Evolutionary conservation across 805 yeast species (phyloP).

Genomic region (Isabelozyma rhagii): DNA sequence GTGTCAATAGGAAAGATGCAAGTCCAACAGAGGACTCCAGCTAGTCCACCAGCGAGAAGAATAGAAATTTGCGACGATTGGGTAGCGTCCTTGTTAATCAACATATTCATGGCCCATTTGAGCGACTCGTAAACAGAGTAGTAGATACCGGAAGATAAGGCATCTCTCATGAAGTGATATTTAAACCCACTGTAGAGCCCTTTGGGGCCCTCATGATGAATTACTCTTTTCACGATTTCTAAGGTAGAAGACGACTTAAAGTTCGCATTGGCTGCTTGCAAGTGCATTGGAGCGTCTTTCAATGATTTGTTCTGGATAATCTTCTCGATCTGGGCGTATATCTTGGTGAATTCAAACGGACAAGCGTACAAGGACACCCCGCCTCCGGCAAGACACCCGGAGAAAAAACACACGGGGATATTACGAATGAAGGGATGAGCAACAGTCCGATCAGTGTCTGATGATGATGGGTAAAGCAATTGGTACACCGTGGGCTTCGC

Average conservation of each 20-base stretch:
- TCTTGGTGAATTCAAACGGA: conserved; percentile 83
- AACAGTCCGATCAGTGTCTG: neutral
- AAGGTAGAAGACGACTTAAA: conserved; percentile 28
- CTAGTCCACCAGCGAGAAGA: conserved; percentile 67
- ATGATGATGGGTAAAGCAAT: conserved; percentile 5
- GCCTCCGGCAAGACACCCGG: conserved; percentile 70
- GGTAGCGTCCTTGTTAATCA: conserved; percentile 23
- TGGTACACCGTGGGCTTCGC: conserved; percentile 41
- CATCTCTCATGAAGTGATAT: conserved; percentile 67
- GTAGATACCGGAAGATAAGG: conserved; percentile 68
- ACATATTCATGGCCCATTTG: conserved; percentile 46
- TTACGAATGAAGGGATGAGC: conserved; percentile 41
- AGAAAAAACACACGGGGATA: conserved; percentile 41
- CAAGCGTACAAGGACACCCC: conserved; percentile 64
- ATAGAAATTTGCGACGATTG: conserved; percentile 28
- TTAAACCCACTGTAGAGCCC: conserved; percentile 74
- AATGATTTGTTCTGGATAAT: conserved; percentile 31
- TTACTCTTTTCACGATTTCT: conserved; percentile 46
- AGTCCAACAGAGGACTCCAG: conserved; percentile 76
- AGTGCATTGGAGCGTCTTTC: conserved; percentile 9
- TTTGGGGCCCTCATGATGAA: conserved; percentile 53
- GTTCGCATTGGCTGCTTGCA: conserved; percentile 9
- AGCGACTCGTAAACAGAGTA: conserved; percentile 73
- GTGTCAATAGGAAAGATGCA: conserved; percentile 81
- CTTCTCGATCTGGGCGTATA: conserved; percentile 71